A percentile compares a stretch with the other conserved stretches of the same genome.
phyloP scores from a whole-genome alignment of 2,329 filamentous ascomycete genomes.

The Simplicillium aogashimaense region DNA sequence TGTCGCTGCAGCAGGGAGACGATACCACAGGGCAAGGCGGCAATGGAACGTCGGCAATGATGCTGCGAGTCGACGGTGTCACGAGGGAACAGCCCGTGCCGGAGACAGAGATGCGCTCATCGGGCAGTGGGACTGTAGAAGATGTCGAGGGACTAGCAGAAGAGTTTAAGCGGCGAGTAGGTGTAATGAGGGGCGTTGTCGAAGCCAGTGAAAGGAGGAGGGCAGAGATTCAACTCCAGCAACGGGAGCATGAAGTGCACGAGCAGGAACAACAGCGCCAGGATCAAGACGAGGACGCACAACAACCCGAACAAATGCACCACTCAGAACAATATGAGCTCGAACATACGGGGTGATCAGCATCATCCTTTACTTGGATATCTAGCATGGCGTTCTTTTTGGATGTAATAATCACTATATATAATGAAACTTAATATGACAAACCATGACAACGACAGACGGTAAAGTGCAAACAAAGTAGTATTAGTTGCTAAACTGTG shows the following conservation, averaged over 20 bases:
- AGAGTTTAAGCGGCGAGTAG: conserved; percentile 50
- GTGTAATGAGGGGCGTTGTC: conserved; percentile 40
- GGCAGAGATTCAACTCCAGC: neutral
- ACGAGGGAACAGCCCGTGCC: conserved; percentile 18
- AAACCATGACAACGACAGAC: no score
- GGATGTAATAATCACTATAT: no score
- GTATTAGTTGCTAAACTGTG: no score
- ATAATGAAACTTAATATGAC: no score
- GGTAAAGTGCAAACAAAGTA: no score
- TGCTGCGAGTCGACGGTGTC: conserved; percentile 26
- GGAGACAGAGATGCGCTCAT: conserved; percentile 2
- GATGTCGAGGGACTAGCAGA: conserved; percentile 42
- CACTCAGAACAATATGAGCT: no score
- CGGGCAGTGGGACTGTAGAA: conserved; percentile 22
- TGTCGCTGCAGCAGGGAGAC: conserved; percentile 30
- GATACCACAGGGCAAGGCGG: conserved; percentile 38
- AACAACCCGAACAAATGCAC: no score
- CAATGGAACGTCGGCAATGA: conserved; percentile 19
- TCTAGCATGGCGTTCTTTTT: no score
- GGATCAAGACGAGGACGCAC: no score
- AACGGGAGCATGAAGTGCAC: conserved; percentile 6
- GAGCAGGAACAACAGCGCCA: conserved; percentile 3
- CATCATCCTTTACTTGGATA: no score
- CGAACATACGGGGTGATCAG: no score
- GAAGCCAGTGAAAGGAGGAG: conserved; percentile 38